A percentile compares a stretch with the other conserved stretches of the same genome.
Conservation (phyloP, 148 eudicot species). For the Vaccinium darrowii region DNA sequence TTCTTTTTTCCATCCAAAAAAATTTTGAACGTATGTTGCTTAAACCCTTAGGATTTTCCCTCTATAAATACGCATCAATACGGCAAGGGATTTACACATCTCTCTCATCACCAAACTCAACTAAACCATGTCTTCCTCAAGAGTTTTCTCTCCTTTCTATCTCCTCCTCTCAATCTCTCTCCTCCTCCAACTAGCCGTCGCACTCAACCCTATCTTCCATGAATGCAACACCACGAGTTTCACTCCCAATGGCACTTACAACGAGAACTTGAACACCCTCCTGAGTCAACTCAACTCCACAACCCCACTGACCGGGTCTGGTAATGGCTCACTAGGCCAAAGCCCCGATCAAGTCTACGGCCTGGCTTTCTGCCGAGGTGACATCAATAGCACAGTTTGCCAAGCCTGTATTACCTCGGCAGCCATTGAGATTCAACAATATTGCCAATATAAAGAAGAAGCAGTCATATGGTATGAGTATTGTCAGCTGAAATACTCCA, state of each 20-base stretch:
- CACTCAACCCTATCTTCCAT: constrained; percentile 17
- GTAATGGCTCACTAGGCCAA: constrained; percentile 20
- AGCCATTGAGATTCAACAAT: constrained; percentile 8
- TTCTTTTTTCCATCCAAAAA: too few species aligned
- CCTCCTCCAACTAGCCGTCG: background rate
- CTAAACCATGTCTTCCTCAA: constrained; percentile 3
- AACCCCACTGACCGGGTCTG: constrained; percentile 30
- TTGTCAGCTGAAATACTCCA: constrained; percentile 34
- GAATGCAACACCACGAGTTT: constrained; percentile 13
- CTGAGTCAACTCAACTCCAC: constrained; percentile 12
- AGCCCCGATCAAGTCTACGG: constrained; percentile 21
- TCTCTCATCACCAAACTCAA: background rate
- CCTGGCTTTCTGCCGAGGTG: constrained; percentile 40
- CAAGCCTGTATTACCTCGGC: constrained; percentile 29
- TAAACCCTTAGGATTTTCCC: background rate
- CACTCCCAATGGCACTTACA: constrained; percentile 20
- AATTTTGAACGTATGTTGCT: background rate
- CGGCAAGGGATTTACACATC: background rate
- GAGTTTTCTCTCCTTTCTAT: background rate
- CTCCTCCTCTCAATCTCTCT: background rate
- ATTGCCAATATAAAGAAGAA: constrained; percentile 28
- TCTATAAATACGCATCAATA: background rate
- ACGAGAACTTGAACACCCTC: constrained; percentile 22
- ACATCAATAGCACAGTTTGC: constrained; percentile 27
- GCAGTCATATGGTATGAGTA: constrained; percentile 42